Evolutionary conservation across 1,139 yeast species (phyloP), one percentile per base, ranked within the genome.

Genomic region (Yamadazyma songkhlaensis): DNA sequence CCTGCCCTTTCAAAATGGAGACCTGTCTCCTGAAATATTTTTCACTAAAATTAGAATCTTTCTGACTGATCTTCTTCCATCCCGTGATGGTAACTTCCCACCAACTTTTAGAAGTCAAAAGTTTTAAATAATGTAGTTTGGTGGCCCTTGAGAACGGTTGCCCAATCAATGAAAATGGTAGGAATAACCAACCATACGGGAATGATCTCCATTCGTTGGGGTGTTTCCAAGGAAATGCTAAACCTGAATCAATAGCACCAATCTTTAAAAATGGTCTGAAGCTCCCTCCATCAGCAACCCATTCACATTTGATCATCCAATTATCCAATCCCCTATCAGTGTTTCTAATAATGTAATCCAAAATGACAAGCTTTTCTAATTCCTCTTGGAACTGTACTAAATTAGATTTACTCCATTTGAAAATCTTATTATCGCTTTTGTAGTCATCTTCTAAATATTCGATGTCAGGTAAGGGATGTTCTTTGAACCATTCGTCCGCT

Each of bases 201-300:
- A 81, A 84, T 1, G 87, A 80, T 38, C 92, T 61, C 89, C 90
- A 83, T 51, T 82, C 89, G 54, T 84, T 86, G 0, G 92, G 92
- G 47, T 82, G 87, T 49, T 84, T 84, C 90, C 90, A 84, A 4
- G 92, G 92, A 49, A 81, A 83, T 0, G 90, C 74, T 23, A 84
- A 63, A 0, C 90, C 90, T 3, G 87, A 81, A 51, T 84, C 92
- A 36, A 84, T 84, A 0, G 92, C 92, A 2, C 88, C 89, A 14
- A 84, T 67, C 36, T 63, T 69, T n/a, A 84, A 46, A 0, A 42
- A 44, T 0, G 84, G 83, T 10, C 32, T 13, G 47, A 52, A 9
- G 32, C 42, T 3, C 25, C 38, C 4, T 37, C 40, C 9, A 11
- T n/a, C 17, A 8, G 20, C 21, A 6, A 26, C 14, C 84, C 84